These are phyloP conservation scores for Marvania coccoides DNA, from an alignment of 139 green algal species.

Conservation along the genomic window DNA sequence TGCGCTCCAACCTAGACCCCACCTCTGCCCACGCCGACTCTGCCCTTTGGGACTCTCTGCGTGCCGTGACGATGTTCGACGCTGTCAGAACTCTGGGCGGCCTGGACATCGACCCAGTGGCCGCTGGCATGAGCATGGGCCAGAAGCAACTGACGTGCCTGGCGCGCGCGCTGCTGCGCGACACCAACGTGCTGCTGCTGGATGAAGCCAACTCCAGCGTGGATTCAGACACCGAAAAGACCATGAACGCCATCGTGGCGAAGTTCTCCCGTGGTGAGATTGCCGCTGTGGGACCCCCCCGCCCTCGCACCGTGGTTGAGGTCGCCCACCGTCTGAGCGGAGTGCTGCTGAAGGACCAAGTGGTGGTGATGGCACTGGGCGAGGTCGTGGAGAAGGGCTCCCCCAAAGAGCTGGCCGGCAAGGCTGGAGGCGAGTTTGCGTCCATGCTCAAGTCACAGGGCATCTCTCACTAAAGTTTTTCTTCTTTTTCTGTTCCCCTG, in stretches of 20 bases:
- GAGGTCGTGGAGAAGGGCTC: too few species aligned
- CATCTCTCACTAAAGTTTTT: too few species aligned
- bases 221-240: constrained; percentile 66
- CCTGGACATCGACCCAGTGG: too few species aligned
- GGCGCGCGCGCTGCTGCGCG: constrained; percentile 64
- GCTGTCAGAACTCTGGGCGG: constrained; percentile 19
- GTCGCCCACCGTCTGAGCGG: constrained; percentile 83
- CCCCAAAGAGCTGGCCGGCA: too few species aligned
- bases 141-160: constrained; percentile 84
- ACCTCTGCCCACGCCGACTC: constrained; percentile 46
- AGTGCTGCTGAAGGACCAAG: too few species aligned
- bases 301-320: constrained; percentile 60
- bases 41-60: constrained; percentile 57
- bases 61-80: constrained; percentile 48
- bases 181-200: constrained; percentile 61
- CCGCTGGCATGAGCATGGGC: constrained; percentile 60
- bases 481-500: too few species aligned
- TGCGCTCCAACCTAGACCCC: constrained; percentile 85
- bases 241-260: constrained; percentile 62
- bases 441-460: too few species aligned
- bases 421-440: too few species aligned
- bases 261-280: too few species aligned
- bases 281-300: too few species aligned
- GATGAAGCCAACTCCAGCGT: constrained; percentile 82
- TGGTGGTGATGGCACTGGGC: too few species aligned